Evolutionary conservation across 345 rosid genomes (phyloP), one percentile per base, ranked within the genome.

Genomic region (Heritiera littoralis): DNA sequence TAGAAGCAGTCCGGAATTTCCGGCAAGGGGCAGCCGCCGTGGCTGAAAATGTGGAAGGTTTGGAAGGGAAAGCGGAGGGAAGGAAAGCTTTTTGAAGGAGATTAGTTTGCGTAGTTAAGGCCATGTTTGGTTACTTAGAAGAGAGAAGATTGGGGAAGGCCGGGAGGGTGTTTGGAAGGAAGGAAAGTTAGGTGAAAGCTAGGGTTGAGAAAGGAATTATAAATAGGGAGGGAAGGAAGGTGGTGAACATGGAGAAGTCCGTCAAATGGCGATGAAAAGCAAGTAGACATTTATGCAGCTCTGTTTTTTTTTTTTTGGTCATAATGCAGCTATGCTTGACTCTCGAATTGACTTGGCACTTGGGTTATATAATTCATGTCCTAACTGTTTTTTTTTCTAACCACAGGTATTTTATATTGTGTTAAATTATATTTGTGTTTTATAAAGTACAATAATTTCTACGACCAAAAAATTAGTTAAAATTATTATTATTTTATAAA

Each of bases 41-140:
- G 64, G 75, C 79, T 35, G 78, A 77, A 41, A 78, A 69, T 83
- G 83, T 17, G 74, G 79, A 12, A 84, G 76, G 56, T 73, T 63
- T n/a, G 20, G 84, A 79, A 79, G 81, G 18, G 58, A 18, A 71
- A 23, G 72, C 49, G 6, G 74, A 70, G 7, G 84, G 86, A 18
- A 86, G 63, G 70, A 85, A 84, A 5, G 88, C 77, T 30, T 84
- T 81, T 72, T 80, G 80, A 43, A 87, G 84, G 75, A 85, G 80
- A 80, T 74, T 79, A 80, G 89, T 55, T 45, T 80, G 87, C 4
- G 89, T 68, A 8, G 91, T 71, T 78, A 88, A 83, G 49, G 96
- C 96, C 98, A 94, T 94, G 58, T 66, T 30, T 70, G 38, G 18
- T 13, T 23, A 23, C 28, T 23, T 11, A 11, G 4, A 6, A 1